Conservation (phyloP, 495 filamentous ascomycete genomes). For the Cercophora samala region DNA sequence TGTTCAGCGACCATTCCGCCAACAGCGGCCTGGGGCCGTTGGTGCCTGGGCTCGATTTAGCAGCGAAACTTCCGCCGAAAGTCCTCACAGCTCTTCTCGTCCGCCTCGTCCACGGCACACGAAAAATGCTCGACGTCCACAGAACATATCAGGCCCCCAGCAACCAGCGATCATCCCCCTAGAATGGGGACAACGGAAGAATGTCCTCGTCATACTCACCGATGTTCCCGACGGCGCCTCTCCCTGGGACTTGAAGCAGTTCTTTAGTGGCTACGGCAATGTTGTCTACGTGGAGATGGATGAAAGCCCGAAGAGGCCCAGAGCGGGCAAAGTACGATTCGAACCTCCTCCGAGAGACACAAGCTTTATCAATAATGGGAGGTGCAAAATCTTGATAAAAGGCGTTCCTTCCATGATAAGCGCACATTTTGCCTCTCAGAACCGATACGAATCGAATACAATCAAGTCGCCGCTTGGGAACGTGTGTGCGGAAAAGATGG, state of each 20-base stretch:
- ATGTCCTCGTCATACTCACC: slow-evolving; percentile 26
- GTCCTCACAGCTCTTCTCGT: neutral
- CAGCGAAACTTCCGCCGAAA: neutral
- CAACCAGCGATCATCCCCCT: slow-evolving; percentile 19
- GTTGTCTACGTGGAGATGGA: slow-evolving; percentile 38
- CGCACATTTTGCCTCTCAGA: slow-evolving; percentile 16
- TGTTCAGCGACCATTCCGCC: neutral
- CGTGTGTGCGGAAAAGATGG: slow-evolving; percentile 29
- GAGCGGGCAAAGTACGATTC: slow-evolving; percentile 34
- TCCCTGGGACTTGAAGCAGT: slow-evolving; percentile 26
- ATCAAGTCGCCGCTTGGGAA: slow-evolving; percentile 30
- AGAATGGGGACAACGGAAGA: slow-evolving; percentile 27
- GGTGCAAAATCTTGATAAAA: slow-evolving; percentile 14
- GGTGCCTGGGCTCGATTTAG: neutral
- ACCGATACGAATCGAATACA: neutral
- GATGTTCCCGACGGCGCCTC: slow-evolving; percentile 26
- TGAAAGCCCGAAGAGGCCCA: slow-evolving; percentile 14
- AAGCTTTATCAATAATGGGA: slow-evolving; percentile 22
- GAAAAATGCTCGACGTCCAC: neutral
- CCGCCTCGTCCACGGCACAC: neutral
- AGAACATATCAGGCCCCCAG: neutral
- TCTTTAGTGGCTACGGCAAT: slow-evolving; percentile 31
- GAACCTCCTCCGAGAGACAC: slow-evolving; percentile 35
- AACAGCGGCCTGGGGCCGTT: neutral
- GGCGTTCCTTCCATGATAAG: neutral